These are phyloP conservation scores for Yarrowia bubula DNA, from an alignment of 805 yeast genomes.

Conservation along the genomic window DNA sequence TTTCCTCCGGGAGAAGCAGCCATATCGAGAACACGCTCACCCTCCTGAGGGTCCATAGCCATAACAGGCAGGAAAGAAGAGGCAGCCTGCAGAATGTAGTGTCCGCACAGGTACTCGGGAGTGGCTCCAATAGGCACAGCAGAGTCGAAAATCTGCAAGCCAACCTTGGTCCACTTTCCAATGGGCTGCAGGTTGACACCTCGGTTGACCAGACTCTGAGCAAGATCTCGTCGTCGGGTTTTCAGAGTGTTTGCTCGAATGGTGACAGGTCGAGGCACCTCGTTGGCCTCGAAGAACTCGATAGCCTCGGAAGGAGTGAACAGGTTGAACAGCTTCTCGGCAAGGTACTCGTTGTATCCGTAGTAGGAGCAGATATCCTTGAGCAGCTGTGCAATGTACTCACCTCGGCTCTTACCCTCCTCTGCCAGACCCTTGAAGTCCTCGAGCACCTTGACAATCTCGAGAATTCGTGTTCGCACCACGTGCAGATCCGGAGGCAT, in stretches of 20 bases:
- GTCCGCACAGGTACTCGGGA: slow-evolving; percentile 97
- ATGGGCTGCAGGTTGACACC: slow-evolving; percentile 98
- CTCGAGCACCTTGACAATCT: slow-evolving; percentile 89
- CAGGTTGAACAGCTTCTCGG: slow-evolving; percentile 87
- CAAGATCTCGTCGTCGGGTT: slow-evolving; percentile 92
- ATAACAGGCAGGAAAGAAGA: slow-evolving; percentile 96
- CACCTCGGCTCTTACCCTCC: slow-evolving; percentile 82
- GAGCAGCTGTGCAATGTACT: slow-evolving; percentile 73
- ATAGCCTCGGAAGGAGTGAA: slow-evolving; percentile 95
- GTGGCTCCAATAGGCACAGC: slow-evolving; percentile 99
- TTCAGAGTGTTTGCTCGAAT: slow-evolving; percentile 96
- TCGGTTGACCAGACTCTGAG: slow-evolving; percentile 89
- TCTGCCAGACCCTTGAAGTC: slow-evolving; percentile 80
- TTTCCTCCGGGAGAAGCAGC: slow-evolving; percentile 99
- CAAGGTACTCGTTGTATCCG: slow-evolving; percentile 87
- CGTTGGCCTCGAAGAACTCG: slow-evolving; percentile 98
- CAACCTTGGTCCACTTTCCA: slow-evolving; percentile 98
- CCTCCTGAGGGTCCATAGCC: slow-evolving; percentile 97
- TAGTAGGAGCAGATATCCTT: slow-evolving; percentile 89
- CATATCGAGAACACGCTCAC: slow-evolving; percentile 95
- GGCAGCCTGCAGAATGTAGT: slow-evolving; percentile 96
- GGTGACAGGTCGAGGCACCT: slow-evolving; percentile 92
- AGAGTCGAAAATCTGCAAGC: slow-evolving; percentile 93
- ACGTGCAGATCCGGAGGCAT: slow-evolving; percentile 73
- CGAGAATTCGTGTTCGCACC: slow-evolving; percentile 91